Evolutionary conservation across 2,329 filamentous ascomycete species (phyloP), one percentile per base, ranked within the genome.

Genomic region (Pseudonectria foliicola): DNA sequence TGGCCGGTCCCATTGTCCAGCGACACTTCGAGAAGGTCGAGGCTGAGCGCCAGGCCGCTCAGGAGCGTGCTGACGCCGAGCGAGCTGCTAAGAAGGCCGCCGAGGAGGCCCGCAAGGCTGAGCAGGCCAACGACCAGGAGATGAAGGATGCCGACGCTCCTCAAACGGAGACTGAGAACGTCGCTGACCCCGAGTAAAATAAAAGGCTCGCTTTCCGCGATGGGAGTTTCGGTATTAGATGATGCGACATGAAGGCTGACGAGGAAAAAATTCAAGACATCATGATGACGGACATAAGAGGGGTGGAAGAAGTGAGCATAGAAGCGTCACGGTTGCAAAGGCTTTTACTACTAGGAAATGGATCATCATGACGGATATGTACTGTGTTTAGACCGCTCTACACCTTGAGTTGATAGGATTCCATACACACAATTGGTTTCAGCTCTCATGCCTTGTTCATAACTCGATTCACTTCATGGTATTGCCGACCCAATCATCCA

Each of bases 11-110:
- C 39, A 86, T 98, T 56, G 78, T 88, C 46, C 88, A 95, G 70
- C 85, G 90, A 50, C 87, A 95, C 74, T 89, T 90, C 61, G 92
- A 98, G 63, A 95, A 95, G 72, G 69, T 88, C 45, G 86, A 95
- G 65, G 77, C 80, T 42, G 87, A 95, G 66, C 83, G 88, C 49
- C 78, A 85, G 58, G 84, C 82, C 13, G 64, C 81, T 27, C 77
- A 87, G 57, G 86, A 90, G 39, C 82, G 76, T 64, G 64, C 80
- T 34, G 87, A 92, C 39, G 85, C 85, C 44, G 82, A 86, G 63
- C 78, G 78, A 59, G 81, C 82, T 50, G 82, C 83, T 37, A 86
- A 85, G 64, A 84, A 85, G 63, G 69, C 67, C 31, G 65, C 67
- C 38, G 68, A 75, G 52, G 70, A 73, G 57, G 63, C 69, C 42